These are phyloP conservation scores for Lichtheimia corymbifera DNA, from an alignment of 371 early-diverging fungal species.

Conservation along the genomic window DNA sequence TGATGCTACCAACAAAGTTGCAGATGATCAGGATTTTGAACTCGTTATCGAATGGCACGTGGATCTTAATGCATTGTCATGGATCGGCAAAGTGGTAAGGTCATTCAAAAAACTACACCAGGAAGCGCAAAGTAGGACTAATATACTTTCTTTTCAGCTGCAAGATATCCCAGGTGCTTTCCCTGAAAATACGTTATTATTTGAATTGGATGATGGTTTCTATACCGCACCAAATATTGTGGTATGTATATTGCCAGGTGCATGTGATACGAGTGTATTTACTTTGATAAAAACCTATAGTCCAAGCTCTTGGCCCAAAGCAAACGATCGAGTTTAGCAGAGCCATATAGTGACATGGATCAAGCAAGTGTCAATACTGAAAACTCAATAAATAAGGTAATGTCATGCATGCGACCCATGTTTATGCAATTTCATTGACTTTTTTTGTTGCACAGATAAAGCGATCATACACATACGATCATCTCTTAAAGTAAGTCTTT, in stretches of 20 bases:
- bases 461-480: conserved; percentile 56
- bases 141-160: conserved; percentile 16
- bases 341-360: conserved; percentile 10
- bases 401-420: too few species aligned
- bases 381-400: conserved; percentile 21
- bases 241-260: conserved; percentile 2
- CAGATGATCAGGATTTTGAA: conserved; percentile 25
- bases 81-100: conserved; percentile 47
- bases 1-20: not conserved
- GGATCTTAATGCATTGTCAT: conserved; percentile 48
- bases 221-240: conserved; percentile 53
- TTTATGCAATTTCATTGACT: too few species aligned
- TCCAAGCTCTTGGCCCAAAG: conserved; percentile 18
- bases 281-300: not conserved
- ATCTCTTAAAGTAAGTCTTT: conserved; percentile 43
- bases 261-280: not conserved
- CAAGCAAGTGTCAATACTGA: conserved; percentile 23
- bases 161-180: conserved; percentile 40
- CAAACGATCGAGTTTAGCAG: conserved; percentile 27
- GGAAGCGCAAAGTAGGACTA: not conserved
- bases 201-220: conserved; percentile 58
- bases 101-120: not conserved
- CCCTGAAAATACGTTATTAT: conserved; percentile 56
- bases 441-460: conserved; percentile 21
- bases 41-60: conserved; percentile 54